These are phyloP conservation scores for Nigrospora osmanthi DNA, from an alignment of 2,329 filamentous ascomycete genomes.

Conservation along the genomic window DNA sequence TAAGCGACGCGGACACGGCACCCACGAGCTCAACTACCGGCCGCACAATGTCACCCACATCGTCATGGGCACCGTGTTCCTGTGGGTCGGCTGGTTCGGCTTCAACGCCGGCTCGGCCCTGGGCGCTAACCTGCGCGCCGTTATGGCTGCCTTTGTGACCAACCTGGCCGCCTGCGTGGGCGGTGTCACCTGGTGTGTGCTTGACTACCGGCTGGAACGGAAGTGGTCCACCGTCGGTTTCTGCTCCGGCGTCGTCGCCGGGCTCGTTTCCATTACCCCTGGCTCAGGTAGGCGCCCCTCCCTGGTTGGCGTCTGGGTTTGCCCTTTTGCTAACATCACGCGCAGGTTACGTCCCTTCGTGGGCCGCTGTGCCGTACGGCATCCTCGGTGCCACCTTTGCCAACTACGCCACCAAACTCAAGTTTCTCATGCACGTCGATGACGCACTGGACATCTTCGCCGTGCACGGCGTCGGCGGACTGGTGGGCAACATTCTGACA, in stretches of 20 bases:
- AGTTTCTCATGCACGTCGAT: slow-evolving; percentile 73
- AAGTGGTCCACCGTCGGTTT: slow-evolving; percentile 94
- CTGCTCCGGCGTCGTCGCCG: slow-evolving; percentile 83
- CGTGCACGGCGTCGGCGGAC: slow-evolving; percentile 69
- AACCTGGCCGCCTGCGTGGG: slow-evolving; percentile 79
- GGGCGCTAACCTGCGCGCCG: slow-evolving; percentile 71
- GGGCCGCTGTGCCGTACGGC: slow-evolving; percentile 76
- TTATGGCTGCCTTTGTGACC: slow-evolving; percentile 82
- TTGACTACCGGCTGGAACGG: slow-evolving; percentile 81
- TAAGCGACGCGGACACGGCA: slow-evolving; percentile 76
- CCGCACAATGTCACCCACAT: slow-evolving; percentile 92
- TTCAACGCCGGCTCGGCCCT: slow-evolving; percentile 87
- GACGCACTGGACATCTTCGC: slow-evolving; percentile 87
- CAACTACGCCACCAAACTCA: slow-evolving; percentile 88
- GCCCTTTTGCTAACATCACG: too few relatives aligned
- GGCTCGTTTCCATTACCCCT: slow-evolving; percentile 81
- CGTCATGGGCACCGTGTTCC: slow-evolving; percentile 84
- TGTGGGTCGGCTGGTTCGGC: slow-evolving; percentile 94
- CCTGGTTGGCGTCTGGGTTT: too few relatives aligned
- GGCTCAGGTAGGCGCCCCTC: slow-evolving; percentile 53
- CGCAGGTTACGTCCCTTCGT: slow-evolving; percentile 66
- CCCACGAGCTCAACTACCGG: slow-evolving; percentile 82
- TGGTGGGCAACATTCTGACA: slow-evolving; percentile 73
- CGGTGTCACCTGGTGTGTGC: slow-evolving; percentile 80
- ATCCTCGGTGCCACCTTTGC: slow-evolving; percentile 67